Base-by-base conservation (phyloP, 2,329 filamentous ascomycete species). In the Sphaceloma murrayae region DNA sequence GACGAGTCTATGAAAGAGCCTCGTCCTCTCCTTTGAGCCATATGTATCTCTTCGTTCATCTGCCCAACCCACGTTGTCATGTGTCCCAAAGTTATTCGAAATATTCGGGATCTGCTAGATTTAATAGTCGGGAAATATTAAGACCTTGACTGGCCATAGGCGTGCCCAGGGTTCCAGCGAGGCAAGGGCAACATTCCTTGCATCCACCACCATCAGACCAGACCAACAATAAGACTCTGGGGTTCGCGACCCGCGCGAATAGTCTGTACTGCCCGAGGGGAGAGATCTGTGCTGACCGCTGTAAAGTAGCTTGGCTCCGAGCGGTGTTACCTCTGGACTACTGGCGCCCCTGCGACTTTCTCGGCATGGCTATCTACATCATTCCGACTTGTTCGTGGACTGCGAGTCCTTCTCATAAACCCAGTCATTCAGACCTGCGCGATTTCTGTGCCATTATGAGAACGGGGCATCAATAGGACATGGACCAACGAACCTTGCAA, bases 371-470 rank as follows among this genome's bases (percentile, higher is more conserved):
- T 27, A 7, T 27, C 24, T 27, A 11, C 24, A 27, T n/a, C n/a
- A n/a, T n/a, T n/a, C n/a, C n/a, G 34, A 8, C 1, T 13, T 2
- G 5, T n/a, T 9, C 11, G 75, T 69, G 46, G 73, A 71, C 56
- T 89, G 78, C 8, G 22, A 29, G 1, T 80, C 77, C 62, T 85
- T 74, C 67, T 96, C 88, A 64, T 89, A 91, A 51, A 98, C 78
- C 91, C 91, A 98, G 65, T 98, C 91, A 59, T 98, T 98, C 47
- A 96, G 67, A 19, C 89, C 89, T 44, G 76, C 75, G 49, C 81
- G 81, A 67, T 98, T 98, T 55, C 80, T 80, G 48, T 44, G 59
- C 55, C 8, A 24, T 36, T 48, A 26, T 40, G 6, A 43, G 36
- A 42, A 47, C 46, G 48, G 27, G 38, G 14, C 10, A 18, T 34